phyloP scores from a whole-genome alignment of 805 yeast species.

The Saccharomycopsis selenospora region DNA sequence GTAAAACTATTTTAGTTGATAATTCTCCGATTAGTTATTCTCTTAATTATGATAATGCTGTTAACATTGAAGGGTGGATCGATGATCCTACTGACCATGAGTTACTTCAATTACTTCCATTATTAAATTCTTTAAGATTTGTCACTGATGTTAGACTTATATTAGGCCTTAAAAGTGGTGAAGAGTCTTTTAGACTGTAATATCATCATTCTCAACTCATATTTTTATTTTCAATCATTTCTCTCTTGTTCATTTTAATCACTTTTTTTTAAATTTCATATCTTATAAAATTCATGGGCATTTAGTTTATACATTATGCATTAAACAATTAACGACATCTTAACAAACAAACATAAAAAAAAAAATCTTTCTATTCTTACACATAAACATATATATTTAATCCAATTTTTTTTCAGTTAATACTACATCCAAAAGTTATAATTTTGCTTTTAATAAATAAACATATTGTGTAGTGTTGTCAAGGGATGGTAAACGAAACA shows the following conservation, averaged over 20 bases:
- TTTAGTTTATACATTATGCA: too few species aligned
- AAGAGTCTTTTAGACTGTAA: slow-evolving; percentile 42
- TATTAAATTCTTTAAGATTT: slow-evolving; percentile 65
- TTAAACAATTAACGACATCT: too few species aligned
- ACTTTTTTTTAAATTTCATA: too few species aligned
- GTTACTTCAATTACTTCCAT: slow-evolving; percentile 71
- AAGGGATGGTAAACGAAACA: too few species aligned
- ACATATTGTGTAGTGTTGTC: too few species aligned
- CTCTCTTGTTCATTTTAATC: not conserved
- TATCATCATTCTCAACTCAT: not conserved
- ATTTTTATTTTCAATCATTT: not conserved
- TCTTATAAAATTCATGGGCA: too few species aligned
- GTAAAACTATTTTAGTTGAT: slow-evolving; percentile 72
- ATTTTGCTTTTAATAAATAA: too few species aligned
- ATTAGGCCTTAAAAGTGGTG: slow-evolving; percentile 69
- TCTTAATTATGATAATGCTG: slow-evolving; percentile 78
- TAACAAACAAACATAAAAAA: too few species aligned
- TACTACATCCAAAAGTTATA: too few species aligned
- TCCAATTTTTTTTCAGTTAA: too few species aligned
- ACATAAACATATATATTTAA: too few species aligned
- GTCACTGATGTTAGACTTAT: slow-evolving; percentile 80
- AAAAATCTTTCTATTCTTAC: too few species aligned
- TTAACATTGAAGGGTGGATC: slow-evolving; percentile 96
- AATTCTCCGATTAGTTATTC: slow-evolving; percentile 90
- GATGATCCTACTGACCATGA: slow-evolving; percentile 91